Base-by-base conservation (phyloP, 2,329 filamentous ascomycete genomes). In the Penicillium hesseltinei region DNA sequence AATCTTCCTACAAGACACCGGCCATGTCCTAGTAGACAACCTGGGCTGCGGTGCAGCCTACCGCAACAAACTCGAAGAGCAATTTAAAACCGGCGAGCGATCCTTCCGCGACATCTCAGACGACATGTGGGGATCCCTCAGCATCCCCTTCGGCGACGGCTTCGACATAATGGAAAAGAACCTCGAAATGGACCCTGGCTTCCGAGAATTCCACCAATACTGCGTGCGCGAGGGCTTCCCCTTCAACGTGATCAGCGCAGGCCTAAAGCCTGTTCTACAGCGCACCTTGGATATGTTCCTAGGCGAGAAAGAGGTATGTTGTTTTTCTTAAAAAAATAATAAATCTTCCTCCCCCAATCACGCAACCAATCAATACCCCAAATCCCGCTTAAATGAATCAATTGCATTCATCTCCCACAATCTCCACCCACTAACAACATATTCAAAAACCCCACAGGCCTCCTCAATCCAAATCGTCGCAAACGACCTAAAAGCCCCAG, bases 1-100 rank as follows among this genome's bases (percentile, higher is more conserved):
- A 4, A 89, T 89, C 61, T 88, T 88, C 77, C 86, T 87, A 80
- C 84, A 88, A 78, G 84, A 88, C 64, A 88, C 84, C 2, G 87
- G 87, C 44, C 86, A 89, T 69, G 81, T 88, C 62, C 82, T 89
- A 49, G 87, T 88, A 72, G 85, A 88, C 69, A 79, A 79, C 64
- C 81, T 86, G 62, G 86, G 87, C 51, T 88, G 85, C 71, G 86
- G 86, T 29, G 74, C 78, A 23, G 77, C 81, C 60, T 77, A 78
- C 56, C 81, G 85, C 49, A 73, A 82, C 56, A 65, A 80, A 40
- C 81, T 88, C 50, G 86, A 88, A 58, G 76, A 82, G 58, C 84
- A 89, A 65, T 87, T 89, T 72, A 84, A 86, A 66, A 79, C 74
- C 4, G 87, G 87, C 68, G 83, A 87, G 69, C 81, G 86, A 15